These are phyloP conservation scores for Aegle marmelos DNA, from an alignment of 345 rosid species.

Conservation along the genomic window DNA sequence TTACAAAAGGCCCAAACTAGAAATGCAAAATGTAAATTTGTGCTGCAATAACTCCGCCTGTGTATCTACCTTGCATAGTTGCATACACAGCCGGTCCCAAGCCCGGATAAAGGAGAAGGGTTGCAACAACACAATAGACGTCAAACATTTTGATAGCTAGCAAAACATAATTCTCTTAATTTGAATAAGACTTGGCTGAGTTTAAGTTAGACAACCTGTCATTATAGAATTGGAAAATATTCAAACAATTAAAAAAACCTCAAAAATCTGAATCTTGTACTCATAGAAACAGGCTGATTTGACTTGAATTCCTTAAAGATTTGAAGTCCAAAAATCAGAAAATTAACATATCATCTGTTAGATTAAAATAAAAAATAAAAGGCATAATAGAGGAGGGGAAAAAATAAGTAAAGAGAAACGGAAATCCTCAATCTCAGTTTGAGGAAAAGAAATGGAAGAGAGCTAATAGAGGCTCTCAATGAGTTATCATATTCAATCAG, in stretches of 20 bases:
- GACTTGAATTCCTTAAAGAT: background rate
- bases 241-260: background rate
- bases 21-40: background rate
- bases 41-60: constrained; percentile 28
- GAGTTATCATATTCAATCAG: background rate
- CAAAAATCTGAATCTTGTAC: background rate
- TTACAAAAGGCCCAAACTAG: background rate
- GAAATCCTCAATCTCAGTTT: background rate
- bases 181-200: background rate
- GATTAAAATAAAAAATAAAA: background rate
- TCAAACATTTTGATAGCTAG: background rate
- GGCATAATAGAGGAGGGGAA: background rate
- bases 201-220: background rate
- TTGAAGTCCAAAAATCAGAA: background rate
- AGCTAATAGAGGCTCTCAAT: background rate
- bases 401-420: background rate
- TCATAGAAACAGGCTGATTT: background rate
- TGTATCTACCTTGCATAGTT: constrained; percentile 11
- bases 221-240: background rate
- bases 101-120: constrained; percentile 33
- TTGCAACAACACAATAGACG: constrained; percentile 5
- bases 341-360: background rate
- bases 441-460: background rate
- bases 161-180: background rate
- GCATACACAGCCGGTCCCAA: constrained; percentile 31